Evolutionary conservation across 139 green algal species (phyloP).

Genomic region (Diplosphaera chodatii): DNA sequence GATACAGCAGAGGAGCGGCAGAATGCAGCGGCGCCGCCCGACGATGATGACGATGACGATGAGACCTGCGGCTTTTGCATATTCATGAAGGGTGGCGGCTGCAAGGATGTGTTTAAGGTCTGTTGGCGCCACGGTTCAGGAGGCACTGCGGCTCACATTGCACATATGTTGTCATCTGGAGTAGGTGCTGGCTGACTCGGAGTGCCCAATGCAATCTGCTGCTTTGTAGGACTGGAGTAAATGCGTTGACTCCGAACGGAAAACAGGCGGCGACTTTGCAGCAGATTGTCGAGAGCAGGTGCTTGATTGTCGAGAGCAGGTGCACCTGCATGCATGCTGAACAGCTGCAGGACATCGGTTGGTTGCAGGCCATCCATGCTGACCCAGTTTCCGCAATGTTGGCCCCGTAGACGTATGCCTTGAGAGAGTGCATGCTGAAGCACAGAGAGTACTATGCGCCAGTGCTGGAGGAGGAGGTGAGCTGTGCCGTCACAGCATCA

Average conservation of each 20-base stretch:
- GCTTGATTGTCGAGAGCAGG: neutral
- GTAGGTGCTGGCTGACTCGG: too few relatives aligned
- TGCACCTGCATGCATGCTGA: too few relatives aligned
- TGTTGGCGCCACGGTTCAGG: neutral
- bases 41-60: slow-evolving; percentile 70
- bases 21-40: neutral
- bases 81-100: slow-evolving; percentile 81
- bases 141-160: neutral
- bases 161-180: too few relatives aligned
- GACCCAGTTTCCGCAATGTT: too few relatives aligned
- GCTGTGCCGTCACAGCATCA: too few relatives aligned
- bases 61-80: slow-evolving; percentile 78
- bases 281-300: slow-evolving; percentile 48
- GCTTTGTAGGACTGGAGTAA: slow-evolving; percentile 45
- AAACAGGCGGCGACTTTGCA: slow-evolving; percentile 49
- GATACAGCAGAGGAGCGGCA: neutral
- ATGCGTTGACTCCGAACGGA: slow-evolving; percentile 56
- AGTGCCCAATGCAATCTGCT: too few relatives aligned
- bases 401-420: slow-evolving; percentile 25
- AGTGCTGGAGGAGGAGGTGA: slow-evolving; percentile 20
- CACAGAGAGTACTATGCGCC: slow-evolving; percentile 59
- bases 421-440: slow-evolving; percentile 64
- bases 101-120: slow-evolving; percentile 51
- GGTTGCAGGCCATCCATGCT: too few relatives aligned
- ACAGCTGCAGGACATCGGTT: neutral